Percentiles rank a stretch among this genome's conserved stretches.
Evolutionary conservation across 2,329 filamentous ascomycete genomes (phyloP).

Genomic region (Emergomyces orientalis): DNA sequence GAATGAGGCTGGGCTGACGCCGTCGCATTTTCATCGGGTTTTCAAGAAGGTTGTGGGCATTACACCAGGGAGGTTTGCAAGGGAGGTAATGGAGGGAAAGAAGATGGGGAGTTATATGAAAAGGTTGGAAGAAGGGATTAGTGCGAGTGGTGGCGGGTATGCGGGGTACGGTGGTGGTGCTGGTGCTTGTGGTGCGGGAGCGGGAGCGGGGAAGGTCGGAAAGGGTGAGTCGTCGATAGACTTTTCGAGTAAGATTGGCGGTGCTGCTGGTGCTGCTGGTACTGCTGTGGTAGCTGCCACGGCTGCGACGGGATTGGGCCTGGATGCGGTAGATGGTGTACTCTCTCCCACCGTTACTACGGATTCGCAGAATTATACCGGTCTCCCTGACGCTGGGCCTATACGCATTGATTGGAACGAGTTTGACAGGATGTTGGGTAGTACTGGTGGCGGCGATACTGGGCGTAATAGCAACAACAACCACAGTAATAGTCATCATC

Average conservation of each 20-base stretch:
- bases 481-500: slow-evolving; percentile 12
- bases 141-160: slow-evolving; percentile 11
- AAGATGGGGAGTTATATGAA: slow-evolving; percentile 9
- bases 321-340: neutral
- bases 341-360: neutral
- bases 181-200: slow-evolving; percentile 4
- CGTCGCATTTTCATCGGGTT: slow-evolving; percentile 47
- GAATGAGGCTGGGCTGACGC: slow-evolving; percentile 39
- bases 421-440: slow-evolving; percentile 28
- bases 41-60: slow-evolving; percentile 45
- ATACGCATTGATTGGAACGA: slow-evolving; percentile 27
- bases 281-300: neutral
- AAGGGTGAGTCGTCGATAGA: neutral
- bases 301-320: neutral
- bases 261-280: neutral
- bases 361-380: neutral
- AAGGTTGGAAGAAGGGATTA: slow-evolving; percentile 13
- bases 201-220: neutral
- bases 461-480: slow-evolving; percentile 3
- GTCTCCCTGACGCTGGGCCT: neutral
- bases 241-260: neutral
- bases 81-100: slow-evolving; percentile 16
- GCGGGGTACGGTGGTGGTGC: slow-evolving; percentile 4
- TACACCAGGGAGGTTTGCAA: slow-evolving; percentile 39
- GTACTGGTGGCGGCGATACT: slow-evolving; percentile 11